A percentile compares a stretch with the other conserved stretches of the same genome.
Evolutionary conservation across 805 yeast genomes (phyloP).

Genomic region (Dipodascus albidus): DNA sequence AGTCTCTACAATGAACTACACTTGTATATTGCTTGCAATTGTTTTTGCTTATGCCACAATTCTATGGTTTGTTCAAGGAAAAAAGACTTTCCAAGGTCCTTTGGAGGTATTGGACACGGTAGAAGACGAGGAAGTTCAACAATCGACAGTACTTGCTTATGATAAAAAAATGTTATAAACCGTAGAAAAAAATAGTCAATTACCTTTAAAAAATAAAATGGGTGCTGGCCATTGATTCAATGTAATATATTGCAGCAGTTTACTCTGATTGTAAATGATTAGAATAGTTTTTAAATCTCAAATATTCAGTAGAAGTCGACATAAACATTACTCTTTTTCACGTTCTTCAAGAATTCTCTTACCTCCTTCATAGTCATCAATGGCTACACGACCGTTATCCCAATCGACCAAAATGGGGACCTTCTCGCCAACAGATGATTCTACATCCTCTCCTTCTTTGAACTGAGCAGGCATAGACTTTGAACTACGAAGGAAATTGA

Average conservation of each 20-base stretch:
- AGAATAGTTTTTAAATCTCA: too few species aligned
- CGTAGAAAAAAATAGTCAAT: too few species aligned
- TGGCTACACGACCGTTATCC: slow-evolving; percentile 45
- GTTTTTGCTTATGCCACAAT: slow-evolving; percentile 34
- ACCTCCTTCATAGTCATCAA: slow-evolving; percentile 33
- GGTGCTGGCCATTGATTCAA: too few species aligned
- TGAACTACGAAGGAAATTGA: slow-evolving; percentile 10
- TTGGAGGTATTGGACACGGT: background rate
- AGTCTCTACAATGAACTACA: slow-evolving; percentile 19
- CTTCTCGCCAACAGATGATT: slow-evolving; percentile 17
- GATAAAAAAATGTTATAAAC: slow-evolving; percentile 4
- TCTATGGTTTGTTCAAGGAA: slow-evolving; percentile 39
- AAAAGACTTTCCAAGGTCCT: slow-evolving; percentile 5
- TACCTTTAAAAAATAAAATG: too few species aligned
- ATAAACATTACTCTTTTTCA: slow-evolving; percentile 1
- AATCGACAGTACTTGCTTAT: background rate
- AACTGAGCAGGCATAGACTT: slow-evolving; percentile 1
- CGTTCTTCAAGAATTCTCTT: slow-evolving; percentile 30
- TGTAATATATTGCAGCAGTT: too few species aligned
- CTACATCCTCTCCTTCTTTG: slow-evolving; percentile 3
- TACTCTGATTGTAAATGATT: too few species aligned
- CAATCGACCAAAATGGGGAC: slow-evolving; percentile 51
- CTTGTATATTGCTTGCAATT: slow-evolving; percentile 27
- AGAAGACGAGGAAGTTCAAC: background rate
- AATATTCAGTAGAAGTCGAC: too few species aligned